Evolutionary conservation across 169 alveolate genomes (phyloP), one percentile per base, ranked within the genome.

Genomic region (Plasmodium malariae): DNA sequence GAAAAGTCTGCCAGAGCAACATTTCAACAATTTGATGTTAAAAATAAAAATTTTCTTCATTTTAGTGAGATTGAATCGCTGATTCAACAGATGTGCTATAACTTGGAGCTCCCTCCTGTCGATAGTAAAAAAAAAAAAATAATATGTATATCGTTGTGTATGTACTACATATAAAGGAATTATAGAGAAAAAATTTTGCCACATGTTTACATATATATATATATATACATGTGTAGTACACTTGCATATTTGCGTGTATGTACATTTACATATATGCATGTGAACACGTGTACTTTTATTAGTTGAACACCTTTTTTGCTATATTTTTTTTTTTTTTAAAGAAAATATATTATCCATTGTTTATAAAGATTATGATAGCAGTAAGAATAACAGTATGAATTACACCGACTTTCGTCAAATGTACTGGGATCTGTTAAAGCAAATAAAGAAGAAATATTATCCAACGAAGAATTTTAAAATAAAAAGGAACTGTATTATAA

Each of bases 1-100:
- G 91, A 83, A 34, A 51, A 72, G 43, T 83, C 91, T 5, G 91
- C 91, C 11, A 83, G 74, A 68, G 91, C 91, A 37, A 83, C 91
- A 19, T 83, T 83, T 67, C 83, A 83, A 72, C 91, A 83, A 55
- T 83, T 83, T 59, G 91, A 83, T 37, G 72, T 83, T 19, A 83
- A 83, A 67, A 83, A 83, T 68, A 83, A 83, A 36, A 83, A 83
- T 57, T 83, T 83, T 37, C 60, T 83, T 28, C 91, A 83, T 21
- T 83, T 83, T 72, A 67, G 86, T 57, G 91, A 83, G 67, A 83
- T 83, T 19, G 91, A 83, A 60, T 83, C 91, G 28, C 45, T 83
- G 43, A 83, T 83, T 36, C 91, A 83, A 63, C 67, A 83, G 67
- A 45, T 83, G 24, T 83, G 91, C 19, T 69, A 67, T 32, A 83